Percentiles rank a stretch among this genome's conserved stretches.
Evolutionary conservation across 306 rosid species (phyloP).

Genomic region (Cyamopsis tetragonoloba): DNA sequence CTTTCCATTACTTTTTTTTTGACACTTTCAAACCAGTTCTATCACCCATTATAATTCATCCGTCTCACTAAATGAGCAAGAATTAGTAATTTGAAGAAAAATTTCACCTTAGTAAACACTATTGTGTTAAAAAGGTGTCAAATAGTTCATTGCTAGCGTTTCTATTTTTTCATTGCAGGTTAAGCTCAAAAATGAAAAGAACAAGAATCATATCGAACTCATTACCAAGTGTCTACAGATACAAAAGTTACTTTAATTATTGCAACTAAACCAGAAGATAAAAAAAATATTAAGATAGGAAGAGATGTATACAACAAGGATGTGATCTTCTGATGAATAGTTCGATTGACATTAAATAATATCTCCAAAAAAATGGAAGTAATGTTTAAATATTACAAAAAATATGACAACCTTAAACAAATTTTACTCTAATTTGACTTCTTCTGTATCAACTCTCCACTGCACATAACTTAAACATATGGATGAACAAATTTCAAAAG

Average conservation of each 20-base stretch:
- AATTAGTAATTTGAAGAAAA: too few relatives aligned
- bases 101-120: too few relatives aligned
- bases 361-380: slow-evolving; percentile 11
- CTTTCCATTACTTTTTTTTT: too few relatives aligned
- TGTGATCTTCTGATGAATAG: slow-evolving; percentile 17
- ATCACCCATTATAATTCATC: too few relatives aligned
- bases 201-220: neutral
- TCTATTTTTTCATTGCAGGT: neutral
- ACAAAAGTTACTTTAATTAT: neutral
- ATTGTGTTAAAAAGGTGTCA: too few relatives aligned
- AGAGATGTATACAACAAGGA: slow-evolving; percentile 8
- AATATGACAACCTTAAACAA: slow-evolving; percentile 22
- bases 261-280: neutral
- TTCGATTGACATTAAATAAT: slow-evolving; percentile 18
- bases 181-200: neutral
- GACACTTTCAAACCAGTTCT: too few relatives aligned
- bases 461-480: slow-evolving; percentile 36
- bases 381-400: slow-evolving; percentile 31
- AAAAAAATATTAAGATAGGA: neutral
- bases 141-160: too few relatives aligned
- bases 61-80: too few relatives aligned
- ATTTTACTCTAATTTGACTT: slow-evolving; percentile 25
- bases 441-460: slow-evolving; percentile 31
- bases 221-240: neutral
- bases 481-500: slow-evolving; percentile 17